A percentile compares a stretch with the other conserved stretches of the same genome.
These are phyloP conservation scores for Musa itinerans DNA, from an alignment of 176 grass and related monocot species.

Conservation along the genomic window DNA sequence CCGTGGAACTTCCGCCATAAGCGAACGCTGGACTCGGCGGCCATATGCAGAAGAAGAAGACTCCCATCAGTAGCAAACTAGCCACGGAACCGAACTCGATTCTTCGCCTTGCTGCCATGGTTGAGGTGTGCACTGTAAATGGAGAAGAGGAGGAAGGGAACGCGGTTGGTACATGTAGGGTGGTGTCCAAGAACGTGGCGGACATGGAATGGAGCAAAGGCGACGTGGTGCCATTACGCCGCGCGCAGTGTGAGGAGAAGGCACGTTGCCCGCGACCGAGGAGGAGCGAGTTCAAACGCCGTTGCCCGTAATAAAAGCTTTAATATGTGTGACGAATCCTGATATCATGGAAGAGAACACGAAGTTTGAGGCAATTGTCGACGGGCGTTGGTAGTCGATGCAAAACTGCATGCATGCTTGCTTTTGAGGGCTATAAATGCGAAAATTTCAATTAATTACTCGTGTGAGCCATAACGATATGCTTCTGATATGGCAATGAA, in stretches of 20 bases:
- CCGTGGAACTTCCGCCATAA: neutral
- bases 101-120: neutral
- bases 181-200: neutral
- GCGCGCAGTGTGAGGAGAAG: neutral
- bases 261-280: neutral
- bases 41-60: neutral
- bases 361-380: no score
- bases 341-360: no score
- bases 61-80: neutral
- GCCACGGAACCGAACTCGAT: neutral
- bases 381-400: no score
- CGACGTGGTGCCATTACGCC: neutral
- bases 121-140: neutral
- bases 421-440: no score
- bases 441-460: no score
- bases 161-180: neutral
- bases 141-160: neutral
- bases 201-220: neutral
- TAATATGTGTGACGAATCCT: no score
- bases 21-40: neutral
- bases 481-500: no score
- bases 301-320: no score
- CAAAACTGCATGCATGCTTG: no score
- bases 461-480: no score
- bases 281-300: neutral